phyloP scores from a whole-genome alignment of 495 filamentous ascomycete genomes.

The Penicillium fimorum region DNA sequence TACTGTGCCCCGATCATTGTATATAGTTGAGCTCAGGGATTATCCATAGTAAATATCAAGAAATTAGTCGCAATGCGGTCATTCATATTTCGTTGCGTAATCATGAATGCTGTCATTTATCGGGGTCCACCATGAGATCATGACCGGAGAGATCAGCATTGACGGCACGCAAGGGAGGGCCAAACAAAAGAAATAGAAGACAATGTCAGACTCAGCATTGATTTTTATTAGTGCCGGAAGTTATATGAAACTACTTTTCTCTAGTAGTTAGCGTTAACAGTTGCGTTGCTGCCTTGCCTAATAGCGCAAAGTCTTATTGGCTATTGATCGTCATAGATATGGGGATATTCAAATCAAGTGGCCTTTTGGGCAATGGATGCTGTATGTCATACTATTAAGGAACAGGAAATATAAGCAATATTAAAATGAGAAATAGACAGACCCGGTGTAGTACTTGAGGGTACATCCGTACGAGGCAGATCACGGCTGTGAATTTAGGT shows the following conservation, averaged over 20 bases:
- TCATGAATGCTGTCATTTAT: background rate
- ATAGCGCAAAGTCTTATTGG: background rate
- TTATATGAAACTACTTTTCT: background rate
- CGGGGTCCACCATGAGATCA: constrained; percentile 14
- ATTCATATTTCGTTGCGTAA: constrained; percentile 1
- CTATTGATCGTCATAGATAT: background rate
- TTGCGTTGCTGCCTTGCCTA: background rate
- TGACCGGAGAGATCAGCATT: constrained; percentile 10
- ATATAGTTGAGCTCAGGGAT: background rate
- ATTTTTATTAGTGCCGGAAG: background rate
- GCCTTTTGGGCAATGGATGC: background rate
- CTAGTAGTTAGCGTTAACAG: background rate
- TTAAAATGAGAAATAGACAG: too few species aligned
- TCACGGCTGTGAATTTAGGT: background rate
- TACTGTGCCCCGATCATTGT: background rate
- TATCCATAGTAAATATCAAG: constrained; percentile 5
- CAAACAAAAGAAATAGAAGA: background rate
- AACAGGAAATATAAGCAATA: background rate
- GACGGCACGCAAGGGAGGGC: constrained; percentile 15
- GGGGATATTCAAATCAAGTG: background rate
- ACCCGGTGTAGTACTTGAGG: constrained; percentile 1
- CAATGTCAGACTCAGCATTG: background rate
- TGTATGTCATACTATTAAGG: background rate
- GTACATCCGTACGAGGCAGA: background rate
- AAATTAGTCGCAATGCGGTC: background rate